Conservation (phyloP, 441 rosid genomes). For the Bruguiera hainesii region DNA sequence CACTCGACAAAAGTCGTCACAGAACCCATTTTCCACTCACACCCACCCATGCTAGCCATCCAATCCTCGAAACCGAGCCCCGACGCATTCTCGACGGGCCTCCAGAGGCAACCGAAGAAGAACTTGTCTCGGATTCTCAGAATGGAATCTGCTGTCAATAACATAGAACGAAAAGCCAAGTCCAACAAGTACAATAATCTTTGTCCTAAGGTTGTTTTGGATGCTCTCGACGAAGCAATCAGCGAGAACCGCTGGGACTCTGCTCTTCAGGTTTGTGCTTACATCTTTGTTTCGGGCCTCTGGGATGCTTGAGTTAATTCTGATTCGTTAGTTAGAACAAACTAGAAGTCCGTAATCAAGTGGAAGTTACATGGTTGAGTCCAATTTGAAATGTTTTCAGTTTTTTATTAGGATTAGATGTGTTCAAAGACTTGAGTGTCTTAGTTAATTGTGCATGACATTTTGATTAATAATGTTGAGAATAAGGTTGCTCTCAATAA, state of each 20-base stretch:
- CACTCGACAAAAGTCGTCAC: constrained; percentile 35
- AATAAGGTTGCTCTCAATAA: not conserved
- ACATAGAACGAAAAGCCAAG: constrained; percentile 65
- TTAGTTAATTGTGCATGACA: no score
- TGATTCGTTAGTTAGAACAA: no score
- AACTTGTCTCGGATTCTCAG: constrained; percentile 58
- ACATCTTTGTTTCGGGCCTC: constrained; percentile 1
- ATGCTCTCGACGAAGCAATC: constrained; percentile 75
- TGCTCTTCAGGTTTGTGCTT: constrained; percentile 56
- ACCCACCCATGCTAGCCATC: constrained; percentile 10
- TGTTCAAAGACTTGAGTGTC: no score
- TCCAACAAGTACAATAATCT: constrained; percentile 60
- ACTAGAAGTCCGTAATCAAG: no score
- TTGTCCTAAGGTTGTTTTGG: constrained; percentile 84
- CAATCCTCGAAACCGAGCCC: constrained; percentile 26
- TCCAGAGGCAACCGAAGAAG: constrained; percentile 43
- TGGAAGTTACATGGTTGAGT: no score
- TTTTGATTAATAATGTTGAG: no score
- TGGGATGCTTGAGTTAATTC: not conserved
- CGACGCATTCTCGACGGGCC: constrained; percentile 22
- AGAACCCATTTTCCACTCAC: constrained; percentile 12
- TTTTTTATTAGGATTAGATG: no score
- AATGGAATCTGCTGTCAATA: constrained; percentile 58
- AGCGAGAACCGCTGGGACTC: constrained; percentile 53
- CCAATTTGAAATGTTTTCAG: no score